Percentiles rank a stretch among this genome's conserved stretches.
These are phyloP conservation scores for Bacidia gigantensis DNA, from an alignment of 495 filamentous ascomycete genomes.

Conservation along the genomic window DNA sequence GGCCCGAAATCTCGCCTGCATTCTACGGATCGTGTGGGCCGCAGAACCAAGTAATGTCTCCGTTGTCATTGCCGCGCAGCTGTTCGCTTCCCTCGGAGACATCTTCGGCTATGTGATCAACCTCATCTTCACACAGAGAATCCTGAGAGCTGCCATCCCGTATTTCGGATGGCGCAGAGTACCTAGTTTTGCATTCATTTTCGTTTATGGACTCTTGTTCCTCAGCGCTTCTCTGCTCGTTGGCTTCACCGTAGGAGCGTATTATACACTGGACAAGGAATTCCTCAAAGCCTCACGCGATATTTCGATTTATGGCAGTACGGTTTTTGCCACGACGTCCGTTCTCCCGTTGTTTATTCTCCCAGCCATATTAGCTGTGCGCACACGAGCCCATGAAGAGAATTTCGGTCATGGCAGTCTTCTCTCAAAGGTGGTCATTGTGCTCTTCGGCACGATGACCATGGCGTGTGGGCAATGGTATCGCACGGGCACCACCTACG, in stretches of 20 bases:
- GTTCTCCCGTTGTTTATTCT: constrained; percentile 63
- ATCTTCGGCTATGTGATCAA: constrained; percentile 65
- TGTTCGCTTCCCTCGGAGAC: constrained; percentile 63
- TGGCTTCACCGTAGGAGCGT: constrained; percentile 43
- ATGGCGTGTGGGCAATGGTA: constrained; percentile 55
- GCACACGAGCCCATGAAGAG: constrained; percentile 30
- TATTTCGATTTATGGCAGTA: constrained; percentile 40
- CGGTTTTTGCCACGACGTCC: constrained; percentile 46
- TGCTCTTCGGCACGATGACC: constrained; percentile 38
- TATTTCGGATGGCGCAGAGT: constrained; percentile 47
- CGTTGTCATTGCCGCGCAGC: constrained; percentile 53
- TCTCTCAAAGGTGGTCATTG: constrained; percentile 46
- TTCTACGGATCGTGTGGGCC: constrained; percentile 42
- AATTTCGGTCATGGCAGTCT: constrained; percentile 57
- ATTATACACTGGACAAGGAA: constrained; percentile 45
- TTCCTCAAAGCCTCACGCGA: constrained; percentile 38
- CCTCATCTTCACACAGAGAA: constrained; percentile 59
- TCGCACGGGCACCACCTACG: constrained; percentile 44
- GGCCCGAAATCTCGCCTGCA: constrained; percentile 48
- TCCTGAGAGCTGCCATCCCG: constrained; percentile 60
- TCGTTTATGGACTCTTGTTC: constrained; percentile 43
- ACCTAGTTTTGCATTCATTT: constrained; percentile 34
- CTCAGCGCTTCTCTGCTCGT: constrained; percentile 53
- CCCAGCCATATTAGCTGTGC: constrained; percentile 30
- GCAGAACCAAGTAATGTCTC: constrained; percentile 27